Evolutionary conservation across 2,329 filamentous ascomycete species (phyloP), one percentile per base, ranked within the genome.

Genomic region (Xylaria sp.): DNA sequence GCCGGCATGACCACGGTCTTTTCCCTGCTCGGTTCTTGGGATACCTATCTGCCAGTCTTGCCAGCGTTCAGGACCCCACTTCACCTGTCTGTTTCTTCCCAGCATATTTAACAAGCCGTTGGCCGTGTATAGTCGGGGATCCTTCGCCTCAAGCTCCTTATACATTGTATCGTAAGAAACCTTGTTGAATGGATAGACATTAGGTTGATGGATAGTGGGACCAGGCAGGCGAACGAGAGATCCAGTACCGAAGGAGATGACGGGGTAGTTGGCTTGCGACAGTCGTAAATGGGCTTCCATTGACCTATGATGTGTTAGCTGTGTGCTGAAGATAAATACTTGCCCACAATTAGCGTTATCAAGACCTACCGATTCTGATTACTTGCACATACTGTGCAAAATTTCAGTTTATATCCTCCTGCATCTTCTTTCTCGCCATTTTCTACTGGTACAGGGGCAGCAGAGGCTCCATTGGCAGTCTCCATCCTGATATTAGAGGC

Each of bases 211-310:
- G 72, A 98, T 96, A 41, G 91, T 92, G 1, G 96, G 95, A 0
- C 96, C 96, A 0, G 96, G 96, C 0, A 99, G 86, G 31, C 96
- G 93, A 74, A 99, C 96, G 20, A 97, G 90, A 20, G 94, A 97
- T 64, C 96, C 96, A 0, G 96, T 99, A 71, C 96, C 96, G 80
- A 98, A 99, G 20, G 95, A 98, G 75, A 98, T 97, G 74, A 97
- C 95, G n/a, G 96, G 96, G 78, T 96, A 98, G 58, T 91, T 84
- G 57, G 94, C 93, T 69, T 92, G 88, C 4, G 96, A 93, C 41
- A 99, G 90, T 71, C 93, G 93, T 33, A 98, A 89, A 81, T 99
- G 96, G n/a, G 95, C 95, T 86, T 98, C 96, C 96, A 99, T 98
- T n/a, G 93, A 94, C 81, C 91, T 93, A 63, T 59, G 33, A 18